Evolutionary conservation across 2,329 filamentous ascomycete species (phyloP), one percentile per base, ranked within the genome.

Genomic region (Hymenoscyphus linearis): DNA sequence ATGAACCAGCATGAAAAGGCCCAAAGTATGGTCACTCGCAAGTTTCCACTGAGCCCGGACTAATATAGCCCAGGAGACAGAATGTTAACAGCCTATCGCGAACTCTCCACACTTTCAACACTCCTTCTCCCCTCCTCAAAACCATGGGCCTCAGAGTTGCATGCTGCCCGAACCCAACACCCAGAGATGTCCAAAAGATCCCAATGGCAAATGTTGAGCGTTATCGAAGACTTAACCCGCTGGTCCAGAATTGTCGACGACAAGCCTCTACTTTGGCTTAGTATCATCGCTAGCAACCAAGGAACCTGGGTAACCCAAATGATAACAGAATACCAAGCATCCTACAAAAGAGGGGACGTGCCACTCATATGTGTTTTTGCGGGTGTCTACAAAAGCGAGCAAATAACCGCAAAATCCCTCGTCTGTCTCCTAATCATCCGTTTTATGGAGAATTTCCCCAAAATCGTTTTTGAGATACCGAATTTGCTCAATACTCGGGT

Each of bases 311-410:
- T 40, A 40, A 40, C 36, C n/a, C 36, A 16, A 40, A 40, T 40
- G 36, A 40, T 40, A 40, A 40, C 36, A 2, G 36, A 40, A 40
- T 40, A 40, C n/a, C 36, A 40, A 31, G 31, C 31, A 5, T 31
- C 31, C 31, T 31, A 7, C 31, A 31, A 7, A 31, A 31, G 10
- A 31, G 31, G 31, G 31, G 31, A 31, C 2, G 31, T 31, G 10
- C 31, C 26, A 25, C 50, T 72, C 60, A 71, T 62, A 68, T 52
- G 65, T 59, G 69, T 31, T 9, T 31, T 31, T 4, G 31, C 31
- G 10, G 31, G 31, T 31, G 31, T 31, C 31, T 31, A 31, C 31
- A 31, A 4, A 31, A 31, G 4, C 5, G 4, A 31, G 31, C 31
- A 31, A 31, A 7, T 31, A 31, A 31, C 3, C 31, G 31, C 31